Evolutionary conservation across 169 alveolate species (phyloP), one percentile per base, ranked within the genome.

Genomic region (Cardiosporidium cionae): DNA sequence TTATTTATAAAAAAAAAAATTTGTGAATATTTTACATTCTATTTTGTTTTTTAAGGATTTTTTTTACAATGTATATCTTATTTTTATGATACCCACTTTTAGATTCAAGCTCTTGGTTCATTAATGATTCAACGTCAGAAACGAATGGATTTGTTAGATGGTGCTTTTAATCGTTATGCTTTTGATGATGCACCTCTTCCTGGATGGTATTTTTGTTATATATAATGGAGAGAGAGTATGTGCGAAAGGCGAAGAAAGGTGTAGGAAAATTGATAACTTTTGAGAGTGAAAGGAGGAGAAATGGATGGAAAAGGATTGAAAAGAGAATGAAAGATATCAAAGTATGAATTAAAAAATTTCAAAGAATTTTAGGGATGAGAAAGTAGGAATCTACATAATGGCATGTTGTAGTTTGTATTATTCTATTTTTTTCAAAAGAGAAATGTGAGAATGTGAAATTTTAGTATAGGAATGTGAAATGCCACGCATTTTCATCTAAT

Each of bases 151-250:
- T 83, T 96, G 52, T 84, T 96, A 62, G 98, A 96, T 80, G 92
- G 95, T 7, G 92, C 98, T 25, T 96, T 91, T 86, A 95, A 96
- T 81, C 84, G 97, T 73, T 88, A 93, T 67, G 94, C 98, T n/a
- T 94, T 87, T 81, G 78, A 87, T 58, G 94, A 89, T 78, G 91
- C 84, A 3, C 79, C 28, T 23, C 80, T 76, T 52, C 76, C 74
- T 0, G 63, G 33, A 3, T 75, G 81, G 76, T 75, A 54, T n/a
- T 68, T 3, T 16, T 87, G 81, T 64, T 85, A 81, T 37, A 35
- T n/a, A n/a, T n/a, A n/a, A n/a, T n/a, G n/a, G n/a, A n/a, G n/a
- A n/a, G n/a, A n/a, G n/a, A n/a, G n/a, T n/a, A n/a, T n/a, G n/a
- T n/a, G n/a, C n/a, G n/a, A n/a, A n/a, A n/a, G n/a, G n/a, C n/a